A percentile compares a stretch with the other conserved stretches of the same genome.
phyloP scores from a whole-genome alignment of 2,329 filamentous ascomycete genomes.

The Colletotrichum tamarilloi region DNA sequence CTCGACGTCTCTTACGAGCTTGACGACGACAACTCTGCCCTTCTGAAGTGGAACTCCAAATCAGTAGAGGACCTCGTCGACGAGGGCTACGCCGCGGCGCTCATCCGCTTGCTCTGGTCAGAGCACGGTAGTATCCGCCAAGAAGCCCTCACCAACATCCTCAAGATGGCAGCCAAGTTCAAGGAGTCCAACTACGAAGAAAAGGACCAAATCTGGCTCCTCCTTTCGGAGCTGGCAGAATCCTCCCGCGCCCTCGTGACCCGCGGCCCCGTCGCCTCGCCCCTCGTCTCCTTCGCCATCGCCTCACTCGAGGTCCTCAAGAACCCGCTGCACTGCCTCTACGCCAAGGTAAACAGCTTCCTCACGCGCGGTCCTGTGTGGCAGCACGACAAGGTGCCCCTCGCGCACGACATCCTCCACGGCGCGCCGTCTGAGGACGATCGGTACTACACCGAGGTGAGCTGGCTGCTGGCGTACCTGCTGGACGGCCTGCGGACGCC shows the following conservation, averaged over 20 bases:
- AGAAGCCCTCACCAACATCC: slow-evolving; percentile 78
- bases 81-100: slow-evolving; percentile 75
- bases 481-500: slow-evolving; percentile 72
- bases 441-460: slow-evolving; percentile 76
- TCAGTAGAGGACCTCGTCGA: slow-evolving; percentile 83
- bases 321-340: slow-evolving; percentile 84
- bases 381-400: slow-evolving; percentile 77
- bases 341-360: slow-evolving; percentile 87
- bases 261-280: slow-evolving; percentile 72
- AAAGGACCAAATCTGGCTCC: slow-evolving; percentile 80
- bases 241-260: slow-evolving; percentile 70
- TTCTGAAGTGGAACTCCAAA: slow-evolving; percentile 78
- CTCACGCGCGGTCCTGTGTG: slow-evolving; percentile 82
- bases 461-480: slow-evolving; percentile 80
- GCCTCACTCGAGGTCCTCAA: slow-evolving; percentile 76
- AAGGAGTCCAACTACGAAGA: slow-evolving; percentile 79
- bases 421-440: slow-evolving; percentile 79
- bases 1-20: slow-evolving; percentile 60
- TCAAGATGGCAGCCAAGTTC: slow-evolving; percentile 72
- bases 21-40: slow-evolving; percentile 62
- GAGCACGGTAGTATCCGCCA: slow-evolving; percentile 79
- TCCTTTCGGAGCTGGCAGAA: slow-evolving; percentile 84
- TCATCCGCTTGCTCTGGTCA: slow-evolving; percentile 83
- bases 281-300: slow-evolving; percentile 80
- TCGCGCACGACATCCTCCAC: slow-evolving; percentile 72